Percentiles rank a stretch among this genome's conserved stretches.
phyloP scores from a whole-genome alignment of 2,329 filamentous ascomycete species.

The Trichothecium sympodiale region DNA sequence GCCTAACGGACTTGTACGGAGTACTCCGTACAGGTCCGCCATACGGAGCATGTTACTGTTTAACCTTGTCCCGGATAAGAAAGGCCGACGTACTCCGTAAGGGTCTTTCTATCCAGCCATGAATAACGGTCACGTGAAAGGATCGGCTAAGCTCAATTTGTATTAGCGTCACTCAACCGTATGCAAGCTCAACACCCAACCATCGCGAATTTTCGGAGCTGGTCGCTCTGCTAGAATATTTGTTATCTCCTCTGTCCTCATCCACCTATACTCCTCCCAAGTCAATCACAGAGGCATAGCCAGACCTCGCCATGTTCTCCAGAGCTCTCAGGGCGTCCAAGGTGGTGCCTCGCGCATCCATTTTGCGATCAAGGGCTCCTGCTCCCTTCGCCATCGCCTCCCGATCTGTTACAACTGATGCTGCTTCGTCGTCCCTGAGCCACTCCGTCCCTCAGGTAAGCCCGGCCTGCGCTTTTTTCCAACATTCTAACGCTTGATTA shows the following conservation, averaged over 20 bases:
- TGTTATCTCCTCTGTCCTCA: constrained; percentile 18
- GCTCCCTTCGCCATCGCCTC: constrained; percentile 36
- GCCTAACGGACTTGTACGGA: too few species aligned
- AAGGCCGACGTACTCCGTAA: too few species aligned
- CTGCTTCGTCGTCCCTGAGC: constrained; percentile 81
- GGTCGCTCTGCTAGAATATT: constrained; percentile 17
- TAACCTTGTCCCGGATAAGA: too few species aligned
- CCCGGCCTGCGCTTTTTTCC: constrained; percentile 2
- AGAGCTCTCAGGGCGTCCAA: constrained; percentile 53
- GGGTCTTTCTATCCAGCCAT: too few species aligned
- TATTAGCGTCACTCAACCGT: constrained; percentile 24
- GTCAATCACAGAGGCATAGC: constrained; percentile 13
- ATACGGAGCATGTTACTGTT: too few species aligned
- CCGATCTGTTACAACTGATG: constrained; percentile 87
- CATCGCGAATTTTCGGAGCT: constrained; percentile 34
- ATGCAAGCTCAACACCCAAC: constrained; percentile 29
- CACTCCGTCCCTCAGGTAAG: constrained; percentile 28
- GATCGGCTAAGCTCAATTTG: constrained; percentile 11
- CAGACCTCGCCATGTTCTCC: constrained; percentile 51
- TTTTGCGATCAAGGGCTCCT: constrained; percentile 40
- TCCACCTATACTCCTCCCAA: constrained; percentile 16
- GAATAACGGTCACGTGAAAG: constrained; percentile 13
- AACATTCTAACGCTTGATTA: background rate
- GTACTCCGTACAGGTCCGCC: too few species aligned
- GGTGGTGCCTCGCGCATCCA: constrained; percentile 31